These are phyloP conservation scores for Arthrinium phaeospermum DNA, from an alignment of 2,329 filamentous ascomycete genomes.

Conservation along the genomic window DNA sequence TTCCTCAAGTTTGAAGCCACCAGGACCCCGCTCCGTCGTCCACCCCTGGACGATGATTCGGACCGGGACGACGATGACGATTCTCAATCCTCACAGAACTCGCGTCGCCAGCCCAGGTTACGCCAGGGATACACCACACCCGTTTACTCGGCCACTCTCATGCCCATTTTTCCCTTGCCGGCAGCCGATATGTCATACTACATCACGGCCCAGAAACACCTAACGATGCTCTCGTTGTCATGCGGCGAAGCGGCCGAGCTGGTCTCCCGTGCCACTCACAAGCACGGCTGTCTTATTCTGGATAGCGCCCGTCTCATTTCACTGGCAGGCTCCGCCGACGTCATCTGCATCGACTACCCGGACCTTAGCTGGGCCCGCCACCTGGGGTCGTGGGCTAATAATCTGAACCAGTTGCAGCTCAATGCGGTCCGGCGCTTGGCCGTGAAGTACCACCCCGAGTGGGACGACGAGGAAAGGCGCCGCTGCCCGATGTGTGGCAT, in stretches of 20 bases:
- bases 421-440: slow-evolving; percentile 46
- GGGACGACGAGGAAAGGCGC: slow-evolving; percentile 41
- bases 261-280: slow-evolving; percentile 26
- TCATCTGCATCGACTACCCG: slow-evolving; percentile 40
- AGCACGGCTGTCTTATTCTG: slow-evolving; percentile 33
- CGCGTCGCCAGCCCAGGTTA: not conserved
- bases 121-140: not conserved
- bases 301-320: slow-evolving; percentile 32
- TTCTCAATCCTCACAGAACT: not conserved
- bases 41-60: slow-evolving; percentile 16
- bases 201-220: slow-evolving; percentile 31
- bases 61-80: not conserved
- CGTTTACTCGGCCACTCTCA: slow-evolving; percentile 26
- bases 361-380: slow-evolving; percentile 26
- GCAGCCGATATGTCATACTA: slow-evolving; percentile 38
- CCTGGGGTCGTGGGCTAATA: slow-evolving; percentile 33
- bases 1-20: slow-evolving; percentile 36
- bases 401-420: slow-evolving; percentile 34
- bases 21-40: slow-evolving; percentile 20
- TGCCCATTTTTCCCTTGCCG: slow-evolving; percentile 30
- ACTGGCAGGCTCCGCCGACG: slow-evolving; percentile 33
- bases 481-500: slow-evolving; percentile 43
- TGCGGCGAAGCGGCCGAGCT: slow-evolving; percentile 33
- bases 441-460: slow-evolving; percentile 48
- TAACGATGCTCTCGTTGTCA: slow-evolving; percentile 31